These are phyloP conservation scores for Microthyrium microscopicum DNA, from an alignment of 2,329 filamentous ascomycete species.

Conservation along the genomic window DNA sequence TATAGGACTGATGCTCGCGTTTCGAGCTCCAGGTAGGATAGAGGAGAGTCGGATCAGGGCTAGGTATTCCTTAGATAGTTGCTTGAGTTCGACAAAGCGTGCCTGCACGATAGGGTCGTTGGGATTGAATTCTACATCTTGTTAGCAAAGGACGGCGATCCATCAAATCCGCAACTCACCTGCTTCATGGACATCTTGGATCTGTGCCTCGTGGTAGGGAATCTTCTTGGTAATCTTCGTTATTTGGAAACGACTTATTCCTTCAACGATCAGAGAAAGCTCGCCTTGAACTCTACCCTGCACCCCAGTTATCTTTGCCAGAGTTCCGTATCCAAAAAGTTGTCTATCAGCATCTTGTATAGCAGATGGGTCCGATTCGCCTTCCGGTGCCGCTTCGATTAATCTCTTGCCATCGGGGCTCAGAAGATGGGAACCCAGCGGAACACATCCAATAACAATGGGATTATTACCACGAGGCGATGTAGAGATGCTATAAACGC, in stretches of 20 bases:
- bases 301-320: constrained; percentile 35
- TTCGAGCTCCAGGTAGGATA: constrained; percentile 55
- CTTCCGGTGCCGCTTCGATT: constrained; percentile 45
- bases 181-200: constrained; percentile 54
- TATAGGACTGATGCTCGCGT: constrained; percentile 58
- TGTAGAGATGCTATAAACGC: constrained; percentile 60
- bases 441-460: constrained; percentile 75
- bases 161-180: constrained; percentile 27
- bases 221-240: constrained; percentile 60
- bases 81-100: constrained; percentile 65
- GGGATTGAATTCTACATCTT: constrained; percentile 17
- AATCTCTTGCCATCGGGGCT: constrained; percentile 60
- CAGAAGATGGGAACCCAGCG: constrained; percentile 59
- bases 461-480: constrained; percentile 36
- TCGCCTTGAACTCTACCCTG: constrained; percentile 35
- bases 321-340: constrained; percentile 70
- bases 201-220: constrained; percentile 73
- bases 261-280: constrained; percentile 74
- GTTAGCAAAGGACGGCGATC: constrained; percentile 3
- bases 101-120: constrained; percentile 49
- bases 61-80: constrained; percentile 71
- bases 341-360: constrained; percentile 39
- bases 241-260: constrained; percentile 58
- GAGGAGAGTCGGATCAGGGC: constrained; percentile 71
- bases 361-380: constrained; percentile 25